phyloP scores from a whole-genome alignment of 2,329 filamentous ascomycete genomes.

The Nemania bipapillata region DNA sequence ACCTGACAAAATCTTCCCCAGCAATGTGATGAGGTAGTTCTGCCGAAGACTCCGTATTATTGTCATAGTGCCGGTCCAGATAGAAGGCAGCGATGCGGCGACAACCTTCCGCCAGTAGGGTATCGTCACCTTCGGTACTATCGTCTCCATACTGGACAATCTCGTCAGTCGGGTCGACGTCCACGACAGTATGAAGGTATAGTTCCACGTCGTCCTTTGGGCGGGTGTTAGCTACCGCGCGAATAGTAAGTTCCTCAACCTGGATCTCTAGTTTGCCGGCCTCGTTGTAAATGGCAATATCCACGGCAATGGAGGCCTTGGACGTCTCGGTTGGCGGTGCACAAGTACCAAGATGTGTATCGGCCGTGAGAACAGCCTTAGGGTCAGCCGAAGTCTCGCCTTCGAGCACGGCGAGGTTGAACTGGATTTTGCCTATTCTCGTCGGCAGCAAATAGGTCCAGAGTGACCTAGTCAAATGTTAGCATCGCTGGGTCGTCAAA shows the following conservation, averaged over 20 bases:
- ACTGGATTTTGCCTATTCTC: constrained; percentile 51
- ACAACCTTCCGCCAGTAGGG: constrained; percentile 52
- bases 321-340: constrained; percentile 40
- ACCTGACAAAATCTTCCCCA: background rate
- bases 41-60: background rate
- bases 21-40: background rate
- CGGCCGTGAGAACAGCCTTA: constrained; percentile 50
- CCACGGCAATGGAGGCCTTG: constrained; percentile 48
- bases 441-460: constrained; percentile 58
- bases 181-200: constrained; percentile 50
- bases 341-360: constrained; percentile 44
- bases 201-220: constrained; percentile 49
- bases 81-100: constrained; percentile 53
- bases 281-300: constrained; percentile 49
- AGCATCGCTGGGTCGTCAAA: constrained; percentile 7
- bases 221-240: constrained; percentile 45
- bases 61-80: background rate
- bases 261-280: constrained; percentile 44
- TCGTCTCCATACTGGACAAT: constrained; percentile 45
- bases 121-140: constrained; percentile 25
- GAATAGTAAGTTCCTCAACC: constrained; percentile 48
- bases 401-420: constrained; percentile 52
- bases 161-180: constrained; percentile 57
- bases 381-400: constrained; percentile 15
- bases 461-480: constrained; percentile 48